phyloP scores from a whole-genome alignment of 179 eudicot species.

The Heliamphora ciliata region DNA sequence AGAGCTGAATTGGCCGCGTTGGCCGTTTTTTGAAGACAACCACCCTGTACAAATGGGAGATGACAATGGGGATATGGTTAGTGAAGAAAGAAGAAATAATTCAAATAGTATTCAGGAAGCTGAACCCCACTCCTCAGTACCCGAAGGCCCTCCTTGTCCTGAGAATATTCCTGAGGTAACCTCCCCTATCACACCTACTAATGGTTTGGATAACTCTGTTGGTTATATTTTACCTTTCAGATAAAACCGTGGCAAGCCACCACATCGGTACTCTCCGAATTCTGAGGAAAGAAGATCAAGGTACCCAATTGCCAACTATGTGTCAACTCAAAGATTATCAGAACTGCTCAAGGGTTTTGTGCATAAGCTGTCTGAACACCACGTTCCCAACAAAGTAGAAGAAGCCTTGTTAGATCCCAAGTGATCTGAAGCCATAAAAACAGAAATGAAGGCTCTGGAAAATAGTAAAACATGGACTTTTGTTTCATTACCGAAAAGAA shows the following conservation, averaged over 20 bases:
- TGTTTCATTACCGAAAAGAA: background rate
- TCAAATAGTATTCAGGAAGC: no score
- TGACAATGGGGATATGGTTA: no score
- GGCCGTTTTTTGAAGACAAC: no score
- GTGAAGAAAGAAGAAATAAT: no score
- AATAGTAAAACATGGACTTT: conserved; percentile 9
- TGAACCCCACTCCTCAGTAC: background rate
- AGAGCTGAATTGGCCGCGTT: no score
- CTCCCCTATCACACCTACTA: background rate
- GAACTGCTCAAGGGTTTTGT: background rate
- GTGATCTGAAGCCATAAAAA: background rate
- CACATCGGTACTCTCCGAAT: background rate
- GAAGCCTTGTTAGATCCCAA: background rate
- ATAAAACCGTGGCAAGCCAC: conserved; percentile 4
- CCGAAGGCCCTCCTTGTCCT: background rate
- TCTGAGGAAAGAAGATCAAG: background rate
- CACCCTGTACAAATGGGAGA: no score
- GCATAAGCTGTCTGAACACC: background rate
- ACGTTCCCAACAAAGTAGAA: background rate
- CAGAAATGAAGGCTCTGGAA: background rate
- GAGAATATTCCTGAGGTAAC: conserved; percentile 19
- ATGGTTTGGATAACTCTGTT: background rate
- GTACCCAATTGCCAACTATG: conserved; percentile 15
- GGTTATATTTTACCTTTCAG: conserved; percentile 9
- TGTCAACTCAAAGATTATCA: background rate